Evolutionary conservation across 176 grass and related monocot genomes (phyloP).

Genomic region (Oropetium thomaeum): DNA sequence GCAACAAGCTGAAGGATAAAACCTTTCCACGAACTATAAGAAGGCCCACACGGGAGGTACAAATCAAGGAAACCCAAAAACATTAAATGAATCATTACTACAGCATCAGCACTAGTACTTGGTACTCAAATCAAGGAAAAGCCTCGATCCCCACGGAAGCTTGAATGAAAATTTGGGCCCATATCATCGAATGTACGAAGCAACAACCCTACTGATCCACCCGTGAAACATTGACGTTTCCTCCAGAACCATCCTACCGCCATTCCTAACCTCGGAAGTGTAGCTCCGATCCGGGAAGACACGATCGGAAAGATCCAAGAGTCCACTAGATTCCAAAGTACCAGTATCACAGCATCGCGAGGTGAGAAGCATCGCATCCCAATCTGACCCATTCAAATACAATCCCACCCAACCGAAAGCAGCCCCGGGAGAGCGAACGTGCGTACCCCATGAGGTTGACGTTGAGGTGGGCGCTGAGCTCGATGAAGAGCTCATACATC

Average conservation of each 20-base stretch:
- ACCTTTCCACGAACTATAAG: background rate
- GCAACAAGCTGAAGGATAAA: background rate
- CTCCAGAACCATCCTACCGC: background rate
- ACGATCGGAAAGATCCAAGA: slow-evolving; percentile 22
- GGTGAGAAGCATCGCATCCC: background rate
- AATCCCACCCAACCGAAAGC: background rate
- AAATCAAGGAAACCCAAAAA: background rate
- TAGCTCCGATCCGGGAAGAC: slow-evolving; percentile 23
- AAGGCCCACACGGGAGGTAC: background rate
- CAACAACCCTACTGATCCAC: slow-evolving; percentile 29
- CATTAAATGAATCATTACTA: background rate
- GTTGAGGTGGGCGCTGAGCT: slow-evolving; percentile 88
- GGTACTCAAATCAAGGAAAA: background rate
- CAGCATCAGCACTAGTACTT: background rate
- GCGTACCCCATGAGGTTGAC: slow-evolving; percentile 96
- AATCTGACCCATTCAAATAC: slow-evolving; percentile 15
- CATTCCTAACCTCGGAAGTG: background rate
- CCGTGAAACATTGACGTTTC: background rate
- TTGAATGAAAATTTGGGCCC: background rate
- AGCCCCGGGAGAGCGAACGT: background rate
- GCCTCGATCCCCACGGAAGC: background rate
- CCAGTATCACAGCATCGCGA: background rate
- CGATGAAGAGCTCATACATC: slow-evolving; percentile 94
- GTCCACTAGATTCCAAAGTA: background rate
- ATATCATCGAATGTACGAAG: background rate